Evolutionary conservation across 495 filamentous ascomycete genomes (phyloP).

Genomic region (Sphaerosporella brunnea): DNA sequence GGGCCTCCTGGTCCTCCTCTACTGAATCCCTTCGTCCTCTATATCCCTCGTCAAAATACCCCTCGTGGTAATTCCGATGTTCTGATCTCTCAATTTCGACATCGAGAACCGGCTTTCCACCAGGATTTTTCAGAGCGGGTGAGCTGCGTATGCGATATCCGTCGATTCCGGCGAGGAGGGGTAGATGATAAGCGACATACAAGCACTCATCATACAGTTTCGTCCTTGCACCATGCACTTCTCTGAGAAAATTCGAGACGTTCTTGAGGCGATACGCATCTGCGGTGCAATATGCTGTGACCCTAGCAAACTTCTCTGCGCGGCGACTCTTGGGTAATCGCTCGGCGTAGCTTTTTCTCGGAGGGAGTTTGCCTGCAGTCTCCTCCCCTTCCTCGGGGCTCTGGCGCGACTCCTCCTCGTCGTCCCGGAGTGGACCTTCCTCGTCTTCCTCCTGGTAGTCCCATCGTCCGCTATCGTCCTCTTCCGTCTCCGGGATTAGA

Average conservation of each 20-base stretch:
- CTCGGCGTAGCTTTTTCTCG: constrained; percentile 85
- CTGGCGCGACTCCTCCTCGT: constrained; percentile 52
- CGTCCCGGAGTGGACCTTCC: constrained; percentile 54
- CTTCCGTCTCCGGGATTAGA: constrained; percentile 69
- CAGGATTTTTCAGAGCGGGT: constrained; percentile 77
- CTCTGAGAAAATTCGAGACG: constrained; percentile 72
- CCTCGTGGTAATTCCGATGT: constrained; percentile 71
- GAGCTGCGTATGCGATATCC: constrained; percentile 78
- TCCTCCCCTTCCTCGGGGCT: constrained; percentile 27
- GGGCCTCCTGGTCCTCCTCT: neutral
- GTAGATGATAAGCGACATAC: constrained; percentile 87
- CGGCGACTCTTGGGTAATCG: constrained; percentile 75
- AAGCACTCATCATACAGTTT: constrained; percentile 99
- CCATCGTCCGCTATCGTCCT: constrained; percentile 36
- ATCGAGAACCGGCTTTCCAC: constrained; percentile 80
- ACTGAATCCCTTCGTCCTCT: constrained; percentile 22
- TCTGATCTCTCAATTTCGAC: constrained; percentile 95
- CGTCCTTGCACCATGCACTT: constrained; percentile 76
- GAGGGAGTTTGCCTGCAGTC: constrained; percentile 5
- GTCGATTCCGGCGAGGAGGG: constrained; percentile 63
- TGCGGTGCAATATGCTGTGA: constrained; percentile 93
- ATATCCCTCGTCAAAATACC: constrained; percentile 47
- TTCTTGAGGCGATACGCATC: constrained; percentile 77
- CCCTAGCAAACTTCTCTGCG: constrained; percentile 68
- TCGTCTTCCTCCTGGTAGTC: constrained; percentile 37